These are phyloP conservation scores for Hypoxylon fragiforme DNA, from an alignment of 495 filamentous ascomycete genomes.

Conservation along the genomic window DNA sequence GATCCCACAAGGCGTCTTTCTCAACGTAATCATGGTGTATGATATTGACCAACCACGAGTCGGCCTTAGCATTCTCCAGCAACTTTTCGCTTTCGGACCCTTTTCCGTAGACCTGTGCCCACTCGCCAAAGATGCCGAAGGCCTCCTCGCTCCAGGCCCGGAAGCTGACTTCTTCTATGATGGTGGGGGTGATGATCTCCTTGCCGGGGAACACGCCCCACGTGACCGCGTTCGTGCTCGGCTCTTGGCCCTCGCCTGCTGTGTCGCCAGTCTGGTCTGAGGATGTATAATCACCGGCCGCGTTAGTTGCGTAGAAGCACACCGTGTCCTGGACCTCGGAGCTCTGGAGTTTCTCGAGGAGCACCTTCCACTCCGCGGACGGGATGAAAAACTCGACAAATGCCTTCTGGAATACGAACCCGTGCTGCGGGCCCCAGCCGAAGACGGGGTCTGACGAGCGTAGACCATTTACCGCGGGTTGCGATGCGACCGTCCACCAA, in stretches of 20 bases:
- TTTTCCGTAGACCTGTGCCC: constrained; percentile 79
- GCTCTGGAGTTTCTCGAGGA: constrained; percentile 63
- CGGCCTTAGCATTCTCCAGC: constrained; percentile 65
- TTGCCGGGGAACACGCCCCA: constrained; percentile 97
- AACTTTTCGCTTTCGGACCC: constrained; percentile 67
- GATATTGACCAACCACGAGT: constrained; percentile 86
- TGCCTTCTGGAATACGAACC: constrained; percentile 97
- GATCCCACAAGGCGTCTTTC: constrained; percentile 64
- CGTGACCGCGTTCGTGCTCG: constrained; percentile 86
- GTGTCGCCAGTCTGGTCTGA: constrained; percentile 50
- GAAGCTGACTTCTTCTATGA: constrained; percentile 96
- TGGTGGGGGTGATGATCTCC: constrained; percentile 96
- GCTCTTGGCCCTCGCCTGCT: constrained; percentile 33
- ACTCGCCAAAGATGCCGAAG: constrained; percentile 92
- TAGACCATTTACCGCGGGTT: constrained; percentile 88
- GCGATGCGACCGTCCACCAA: constrained; percentile 97
- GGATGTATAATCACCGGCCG: constrained; percentile 68
- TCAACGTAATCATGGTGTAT: constrained; percentile 84
- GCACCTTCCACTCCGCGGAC: constrained; percentile 63
- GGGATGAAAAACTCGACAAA: constrained; percentile 97
- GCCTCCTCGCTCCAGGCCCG: constrained; percentile 94
- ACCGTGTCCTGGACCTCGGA: constrained; percentile 63
- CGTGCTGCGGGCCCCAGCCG: constrained; percentile 91
- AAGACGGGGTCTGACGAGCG: constrained; percentile 76
- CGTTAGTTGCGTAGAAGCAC: constrained; percentile 84